Evolutionary conservation across 2,329 filamentous ascomycete genomes (phyloP).

Genomic region (Sporothrix euskadiensis): DNA sequence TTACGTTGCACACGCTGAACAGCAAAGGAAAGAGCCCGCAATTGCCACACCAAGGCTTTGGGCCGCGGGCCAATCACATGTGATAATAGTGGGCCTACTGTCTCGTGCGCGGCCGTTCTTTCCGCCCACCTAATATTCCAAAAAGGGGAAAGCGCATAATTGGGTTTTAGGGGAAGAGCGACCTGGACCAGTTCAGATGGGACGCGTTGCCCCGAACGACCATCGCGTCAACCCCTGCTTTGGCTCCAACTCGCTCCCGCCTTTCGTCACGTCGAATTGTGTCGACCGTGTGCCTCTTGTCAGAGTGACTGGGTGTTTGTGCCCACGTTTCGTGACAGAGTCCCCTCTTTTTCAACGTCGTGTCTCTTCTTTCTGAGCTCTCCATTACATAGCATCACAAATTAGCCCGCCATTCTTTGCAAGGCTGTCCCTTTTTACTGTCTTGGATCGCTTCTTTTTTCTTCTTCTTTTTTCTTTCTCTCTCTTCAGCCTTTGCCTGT

Average conservation of each 20-base stretch:
- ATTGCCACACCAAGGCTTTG: slow-evolving; percentile 8
- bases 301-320: background rate
- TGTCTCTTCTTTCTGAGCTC: slow-evolving; percentile 1
- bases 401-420: background rate
- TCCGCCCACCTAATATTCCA: background rate
- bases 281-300: slow-evolving; percentile 1
- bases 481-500: background rate
- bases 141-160: background rate
- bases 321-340: background rate
- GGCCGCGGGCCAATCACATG: slow-evolving; percentile 23
- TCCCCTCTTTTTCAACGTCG: slow-evolving; percentile 18
- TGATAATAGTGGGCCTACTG: background rate
- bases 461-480: background rate
- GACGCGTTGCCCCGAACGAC: slow-evolving; percentile 27
- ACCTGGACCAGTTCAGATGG: background rate
- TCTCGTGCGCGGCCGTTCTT: slow-evolving; percentile 10
- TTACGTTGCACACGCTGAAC: background rate
- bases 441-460: background rate
- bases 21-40: background rate
- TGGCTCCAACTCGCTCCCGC: background rate
- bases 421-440: background rate
- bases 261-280: background rate
- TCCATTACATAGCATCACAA: background rate
- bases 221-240: slow-evolving; percentile 21
- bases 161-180: background rate